phyloP scores from a whole-genome alignment of 202 grass and related monocot species.

The Carex arenaria region DNA sequence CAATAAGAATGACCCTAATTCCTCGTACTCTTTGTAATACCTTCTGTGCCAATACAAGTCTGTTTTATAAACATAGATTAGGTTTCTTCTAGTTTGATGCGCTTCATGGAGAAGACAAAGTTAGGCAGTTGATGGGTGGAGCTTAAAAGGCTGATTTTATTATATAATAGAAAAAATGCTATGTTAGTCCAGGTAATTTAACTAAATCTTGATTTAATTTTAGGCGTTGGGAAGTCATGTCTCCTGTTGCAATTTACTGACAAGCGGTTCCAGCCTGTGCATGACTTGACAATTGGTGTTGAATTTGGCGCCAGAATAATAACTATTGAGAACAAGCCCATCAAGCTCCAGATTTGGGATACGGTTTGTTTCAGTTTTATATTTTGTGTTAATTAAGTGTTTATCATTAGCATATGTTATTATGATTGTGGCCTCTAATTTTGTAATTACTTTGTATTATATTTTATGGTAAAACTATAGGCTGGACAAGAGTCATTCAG shows the following conservation, averaged over 20 bases:
- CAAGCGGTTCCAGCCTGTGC: slow-evolving; percentile 71
- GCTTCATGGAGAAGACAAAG: background rate
- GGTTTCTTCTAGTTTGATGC: background rate
- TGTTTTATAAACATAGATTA: background rate
- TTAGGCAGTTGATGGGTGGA: background rate
- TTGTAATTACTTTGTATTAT: background rate
- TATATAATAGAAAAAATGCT: background rate
- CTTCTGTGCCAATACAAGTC: background rate
- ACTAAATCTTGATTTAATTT: background rate
- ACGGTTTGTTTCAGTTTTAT: slow-evolving; percentile 30
- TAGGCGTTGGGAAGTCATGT: slow-evolving; percentile 86
- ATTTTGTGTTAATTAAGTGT: background rate
- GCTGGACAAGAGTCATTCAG: slow-evolving; percentile 96
- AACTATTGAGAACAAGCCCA: slow-evolving; percentile 72
- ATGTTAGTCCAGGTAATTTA: background rate
- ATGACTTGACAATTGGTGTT: slow-evolving; percentile 89
- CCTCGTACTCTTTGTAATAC: background rate
- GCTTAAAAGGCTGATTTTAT: background rate
- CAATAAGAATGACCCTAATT: background rate
- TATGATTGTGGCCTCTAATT: background rate
- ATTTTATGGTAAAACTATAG: slow-evolving; percentile 29
- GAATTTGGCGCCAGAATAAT: slow-evolving; percentile 80
- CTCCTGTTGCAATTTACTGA: slow-evolving; percentile 85
- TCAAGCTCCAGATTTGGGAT: slow-evolving; percentile 95
- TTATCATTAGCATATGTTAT: slow-evolving; percentile 17